These are phyloP conservation scores for Phytophthora macrochlamydospora DNA, from an alignment of 352 stramenopile species.

Conservation along the genomic window DNA sequence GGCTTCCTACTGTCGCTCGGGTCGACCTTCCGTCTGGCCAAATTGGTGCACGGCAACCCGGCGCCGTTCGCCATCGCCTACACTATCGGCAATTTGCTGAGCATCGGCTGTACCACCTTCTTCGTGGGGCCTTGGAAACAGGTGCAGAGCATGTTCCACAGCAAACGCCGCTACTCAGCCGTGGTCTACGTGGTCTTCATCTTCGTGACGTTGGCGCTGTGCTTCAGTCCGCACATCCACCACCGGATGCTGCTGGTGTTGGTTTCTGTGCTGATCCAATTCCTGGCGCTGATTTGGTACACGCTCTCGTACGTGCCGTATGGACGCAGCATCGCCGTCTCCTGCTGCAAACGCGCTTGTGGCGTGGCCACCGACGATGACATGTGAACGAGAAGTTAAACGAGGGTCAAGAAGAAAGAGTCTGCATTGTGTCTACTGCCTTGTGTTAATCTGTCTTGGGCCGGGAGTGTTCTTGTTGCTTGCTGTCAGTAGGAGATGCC, in stretches of 20 bases:
- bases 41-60: slow-evolving; percentile 77
- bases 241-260: slow-evolving; percentile 76
- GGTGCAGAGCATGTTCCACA: slow-evolving; percentile 82
- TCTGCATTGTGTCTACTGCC: neutral
- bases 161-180: slow-evolving; percentile 73
- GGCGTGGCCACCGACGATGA: slow-evolving; percentile 58
- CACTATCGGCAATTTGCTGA: slow-evolving; percentile 86
- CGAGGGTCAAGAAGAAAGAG: neutral
- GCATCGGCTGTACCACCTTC: slow-evolving; percentile 83
- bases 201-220: slow-evolving; percentile 72
- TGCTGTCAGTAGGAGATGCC: slow-evolving; percentile 6
- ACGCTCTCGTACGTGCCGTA: slow-evolving; percentile 90
- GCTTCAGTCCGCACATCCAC: slow-evolving; percentile 70
- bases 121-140: slow-evolving; percentile 87
- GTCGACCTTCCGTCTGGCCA: slow-evolving; percentile 79
- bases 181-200: slow-evolving; percentile 84
- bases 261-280: slow-evolving; percentile 78
- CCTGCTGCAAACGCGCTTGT: slow-evolving; percentile 70
- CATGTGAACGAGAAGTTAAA: slow-evolving; percentile 30
- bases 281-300: slow-evolving; percentile 85
- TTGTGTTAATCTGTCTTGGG: slow-evolving; percentile 62
- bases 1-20: slow-evolving; percentile 85
- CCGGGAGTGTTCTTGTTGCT: slow-evolving; percentile 20
- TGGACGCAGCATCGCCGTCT: slow-evolving; percentile 67
- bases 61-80: slow-evolving; percentile 86